phyloP scores from a whole-genome alignment of 2,329 filamentous ascomycete species.

The Alternaria metachromatica region DNA sequence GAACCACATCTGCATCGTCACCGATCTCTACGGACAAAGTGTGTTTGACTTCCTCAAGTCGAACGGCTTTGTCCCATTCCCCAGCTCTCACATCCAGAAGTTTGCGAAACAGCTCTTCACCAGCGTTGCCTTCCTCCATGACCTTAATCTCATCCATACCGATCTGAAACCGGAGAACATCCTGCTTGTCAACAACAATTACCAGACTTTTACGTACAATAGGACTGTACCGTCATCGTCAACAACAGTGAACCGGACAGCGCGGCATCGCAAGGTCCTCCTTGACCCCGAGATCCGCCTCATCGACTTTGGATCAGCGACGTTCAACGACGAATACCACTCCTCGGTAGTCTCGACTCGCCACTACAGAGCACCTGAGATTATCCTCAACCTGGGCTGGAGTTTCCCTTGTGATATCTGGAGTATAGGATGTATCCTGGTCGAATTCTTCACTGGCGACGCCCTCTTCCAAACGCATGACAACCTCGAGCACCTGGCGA shows the following conservation, averaged over 20 bases:
- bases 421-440: conserved; percentile 73
- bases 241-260: conserved; percentile 62
- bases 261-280: conserved; percentile 67
- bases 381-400: conserved; percentile 72
- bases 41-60: conserved; percentile 98
- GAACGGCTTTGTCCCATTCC: conserved; percentile 94
- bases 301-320: conserved; percentile 72
- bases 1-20: conserved; percentile 91
- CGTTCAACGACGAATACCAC: conserved; percentile 73
- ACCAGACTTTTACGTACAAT: conserved; percentile 74
- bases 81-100: conserved; percentile 96
- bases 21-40: conserved; percentile 83
- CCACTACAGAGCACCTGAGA: conserved; percentile 71
- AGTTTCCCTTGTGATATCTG: conserved; percentile 73
- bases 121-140: conserved; percentile 97
- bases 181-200: conserved; percentile 67
- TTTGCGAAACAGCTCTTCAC: conserved; percentile 96
- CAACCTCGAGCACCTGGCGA: conserved; percentile 71
- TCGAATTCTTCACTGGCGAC: conserved; percentile 73
- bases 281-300: conserved; percentile 70
- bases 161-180: conserved; percentile 74
- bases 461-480: conserved; percentile 73
- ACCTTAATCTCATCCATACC: conserved; percentile 96
- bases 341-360: conserved; percentile 71
- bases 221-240: conserved; percentile 70